Base-by-base conservation (phyloP, 2,329 filamentous ascomycete species). In the Alternaria hordeiaustralica region DNA sequence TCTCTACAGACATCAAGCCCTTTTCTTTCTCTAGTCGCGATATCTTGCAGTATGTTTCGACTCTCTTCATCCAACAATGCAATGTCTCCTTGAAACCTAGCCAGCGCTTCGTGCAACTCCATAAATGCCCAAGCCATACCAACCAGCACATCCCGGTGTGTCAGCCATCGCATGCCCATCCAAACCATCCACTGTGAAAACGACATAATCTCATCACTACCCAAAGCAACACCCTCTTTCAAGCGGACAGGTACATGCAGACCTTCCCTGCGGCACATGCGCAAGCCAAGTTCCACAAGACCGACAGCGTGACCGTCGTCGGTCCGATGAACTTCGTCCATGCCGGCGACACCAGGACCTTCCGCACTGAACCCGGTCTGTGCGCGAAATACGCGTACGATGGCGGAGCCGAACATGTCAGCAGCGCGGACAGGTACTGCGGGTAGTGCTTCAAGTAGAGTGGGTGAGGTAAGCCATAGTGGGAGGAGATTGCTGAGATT, bases 341-440 rank as follows among this genome's bases (percentile, higher is more conserved):
- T 82, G n/a, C 80, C 81, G 2, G 76, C 77, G 4, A 81, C 79
- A 5, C 75, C 72, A 18, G 71, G 64, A 1, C 73, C 72, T 61
- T 81, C 79, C n/a, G 71, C 65, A 8, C 65, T 70, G 47, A 84
- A 83, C 6, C 81, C 81, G 47, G 73, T 73, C 59, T 84, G 78
- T 11, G 80, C 76, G 10, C 82, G 78, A 10, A 84, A 67, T 23
- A 82, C 70, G 25, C 75, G 75, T 33, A 84, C 62, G 10, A 82
- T 68, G 12, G 77, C 70, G 61, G 78, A 81, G 18, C 70, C 77
- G 26, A 77, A 72, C 0, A 45, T 50, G 28, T 71, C 76, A 7
- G 77, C 73, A 6, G 79, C 78, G 56, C 76, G 78, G 8, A 75
- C 72, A 5, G 81, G 79, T 43, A 79, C 72, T 6, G 76, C 74